Evolutionary conservation across 768 basidiomycete species (phyloP).

Genomic region (Ramaria sp.): DNA sequence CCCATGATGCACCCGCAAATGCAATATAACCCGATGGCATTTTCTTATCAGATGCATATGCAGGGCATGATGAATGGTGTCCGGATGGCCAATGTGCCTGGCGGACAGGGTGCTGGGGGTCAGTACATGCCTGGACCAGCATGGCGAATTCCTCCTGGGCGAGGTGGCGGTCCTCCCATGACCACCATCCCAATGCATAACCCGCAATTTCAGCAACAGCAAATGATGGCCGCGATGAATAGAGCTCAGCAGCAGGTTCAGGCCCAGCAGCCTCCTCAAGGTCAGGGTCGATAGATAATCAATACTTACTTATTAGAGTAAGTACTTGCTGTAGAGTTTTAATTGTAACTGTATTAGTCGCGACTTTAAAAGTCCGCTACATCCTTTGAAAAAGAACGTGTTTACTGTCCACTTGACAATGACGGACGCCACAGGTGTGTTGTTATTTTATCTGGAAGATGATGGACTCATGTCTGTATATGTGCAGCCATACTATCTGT

Average conservation of each 20-base stretch:
- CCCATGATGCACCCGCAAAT: slow-evolving; percentile 8
- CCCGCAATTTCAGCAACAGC: not conserved
- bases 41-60: slow-evolving; percentile 1
- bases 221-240: slow-evolving; percentile 6
- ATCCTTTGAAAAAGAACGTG: too few species aligned
- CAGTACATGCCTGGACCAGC: not conserved
- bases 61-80: slow-evolving; percentile 7
- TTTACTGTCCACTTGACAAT: not conserved
- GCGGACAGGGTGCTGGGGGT: not conserved
- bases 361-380: not conserved
- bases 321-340: too few species aligned
- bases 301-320: not conserved
- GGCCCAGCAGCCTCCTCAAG: not conserved
- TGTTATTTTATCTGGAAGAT: not conserved
- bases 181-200: slow-evolving; percentile 1
- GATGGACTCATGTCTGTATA: not conserved
- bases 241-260: slow-evolving; percentile 3
- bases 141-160: slow-evolving; percentile 2
- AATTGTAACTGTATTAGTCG: not conserved
- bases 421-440: not conserved
- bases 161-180: slow-evolving; percentile 2
- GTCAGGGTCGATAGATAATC: not conserved
- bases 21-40: slow-evolving; percentile 1
- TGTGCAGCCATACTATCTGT: slow-evolving; percentile 79
- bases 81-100: not conserved